phyloP scores from a whole-genome alignment of 306 rosid genomes.

The Cucurbita pepo region DNA sequence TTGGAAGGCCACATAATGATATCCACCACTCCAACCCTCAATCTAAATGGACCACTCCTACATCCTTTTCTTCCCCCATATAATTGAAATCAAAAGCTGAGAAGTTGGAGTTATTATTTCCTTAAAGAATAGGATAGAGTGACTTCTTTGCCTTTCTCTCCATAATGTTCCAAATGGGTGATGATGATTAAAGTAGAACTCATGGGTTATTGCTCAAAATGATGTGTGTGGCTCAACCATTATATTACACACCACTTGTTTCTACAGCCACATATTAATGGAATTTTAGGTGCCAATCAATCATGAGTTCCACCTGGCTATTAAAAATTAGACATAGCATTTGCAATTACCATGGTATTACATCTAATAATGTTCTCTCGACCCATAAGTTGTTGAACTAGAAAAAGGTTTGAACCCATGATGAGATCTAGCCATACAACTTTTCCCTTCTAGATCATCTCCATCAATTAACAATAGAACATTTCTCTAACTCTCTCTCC shows the following conservation, averaged over 20 bases:
- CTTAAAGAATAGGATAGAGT: too few species aligned
- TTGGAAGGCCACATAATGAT: not conserved
- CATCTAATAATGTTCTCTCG: too few species aligned
- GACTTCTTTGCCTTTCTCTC: not conserved
- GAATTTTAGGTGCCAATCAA: not conserved
- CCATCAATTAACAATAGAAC: too few species aligned
- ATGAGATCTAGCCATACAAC: too few species aligned
- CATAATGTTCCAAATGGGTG: not conserved
- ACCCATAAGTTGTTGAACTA: too few species aligned
- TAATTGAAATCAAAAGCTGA: too few species aligned
- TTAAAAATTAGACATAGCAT: not conserved
- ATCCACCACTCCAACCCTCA: not conserved
- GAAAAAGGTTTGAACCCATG: too few species aligned
- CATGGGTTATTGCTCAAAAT: not conserved
- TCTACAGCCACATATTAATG: not conserved
- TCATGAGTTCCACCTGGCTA: not conserved
- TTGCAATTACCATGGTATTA: not conserved
- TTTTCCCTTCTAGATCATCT: not conserved
- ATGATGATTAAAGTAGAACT: not conserved
- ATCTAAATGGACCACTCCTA: not conserved
- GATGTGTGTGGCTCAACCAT: not conserved
- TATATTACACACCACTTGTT: not conserved
- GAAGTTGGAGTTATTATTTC: too few species aligned
- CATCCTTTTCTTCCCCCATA: not conserved
- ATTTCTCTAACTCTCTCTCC: not conserved